These are phyloP conservation scores for Acephala macrosclerotiorum DNA, from an alignment of 2,329 filamentous ascomycete genomes.

Conservation along the genomic window DNA sequence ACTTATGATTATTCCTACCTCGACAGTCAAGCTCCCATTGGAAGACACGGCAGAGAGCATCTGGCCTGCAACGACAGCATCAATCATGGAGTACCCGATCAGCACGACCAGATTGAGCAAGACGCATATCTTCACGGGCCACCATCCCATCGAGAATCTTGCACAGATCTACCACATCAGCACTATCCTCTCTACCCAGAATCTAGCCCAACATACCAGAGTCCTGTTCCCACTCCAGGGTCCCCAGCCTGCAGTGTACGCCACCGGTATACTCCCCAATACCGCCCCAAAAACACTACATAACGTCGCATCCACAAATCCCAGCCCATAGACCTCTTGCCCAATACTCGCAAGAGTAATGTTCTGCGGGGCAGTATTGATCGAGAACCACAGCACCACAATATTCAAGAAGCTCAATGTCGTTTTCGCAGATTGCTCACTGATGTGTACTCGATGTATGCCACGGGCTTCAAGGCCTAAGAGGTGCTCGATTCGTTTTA, in stretches of 20 bases:
- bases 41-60: conserved; percentile 70
- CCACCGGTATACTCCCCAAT: conserved; percentile 60
- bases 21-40: conserved; percentile 64
- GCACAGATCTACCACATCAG: conserved; percentile 49
- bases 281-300: conserved; percentile 64
- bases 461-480: conserved; percentile 59
- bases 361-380: conserved; percentile 70
- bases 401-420: conserved; percentile 40
- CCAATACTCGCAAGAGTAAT: conserved; percentile 70
- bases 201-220: conserved; percentile 51
- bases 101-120: conserved; percentile 68
- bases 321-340: conserved; percentile 62
- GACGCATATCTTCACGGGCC: conserved; percentile 68
- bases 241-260: conserved; percentile 69
- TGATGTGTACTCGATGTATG: conserved; percentile 62
- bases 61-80: conserved; percentile 72
- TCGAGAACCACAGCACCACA: conserved; percentile 64
- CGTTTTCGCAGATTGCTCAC: conserved; percentile 55
- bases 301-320: conserved; percentile 63
- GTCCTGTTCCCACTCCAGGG: conserved; percentile 67
- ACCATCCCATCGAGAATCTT: conserved; percentile 70
- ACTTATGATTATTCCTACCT: conserved; percentile 72
- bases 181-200: conserved; percentile 44
- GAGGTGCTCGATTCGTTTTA: conserved; percentile 34
- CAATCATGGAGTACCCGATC: conserved; percentile 68